Base-by-base conservation (phyloP, 768 basidiomycete genomes). In the Thelephora aurantiotincta region DNA sequence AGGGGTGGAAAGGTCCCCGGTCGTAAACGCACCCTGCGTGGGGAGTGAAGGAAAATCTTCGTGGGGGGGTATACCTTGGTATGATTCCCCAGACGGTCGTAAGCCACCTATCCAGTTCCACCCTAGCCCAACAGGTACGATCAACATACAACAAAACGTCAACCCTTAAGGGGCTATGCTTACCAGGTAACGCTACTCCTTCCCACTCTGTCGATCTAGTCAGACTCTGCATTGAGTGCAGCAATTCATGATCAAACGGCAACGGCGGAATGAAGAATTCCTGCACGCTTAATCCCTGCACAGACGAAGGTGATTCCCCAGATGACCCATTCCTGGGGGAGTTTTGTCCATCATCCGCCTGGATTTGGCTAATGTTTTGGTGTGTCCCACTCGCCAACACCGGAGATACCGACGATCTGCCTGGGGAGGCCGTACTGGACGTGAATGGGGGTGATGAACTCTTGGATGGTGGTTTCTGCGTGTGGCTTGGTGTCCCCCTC, bases 151-250 rank as follows among this genome's bases (percentile, higher is more conserved):
- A 2, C 11, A 18, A 33, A 20, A 4, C 11, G 13, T 35, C 9
- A 30, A n/a, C 2, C n/a, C 22, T 13, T 12, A 16, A 35, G 14
- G 9, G n/a, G 19, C 19, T 18, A 6, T 4, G 58, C 73, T 54
- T 52, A 80, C 78, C 72, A 55, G 78, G 72, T 35, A 78, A 52
- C 1, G 70, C 62, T 23, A 73, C 69, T 56, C 76, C 75, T 34
- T 70, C 72, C 78, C 77, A 80, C 2, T 64, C 61, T 38, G 63
- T 59, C 12, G 74, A 70, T 56, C 79, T 72, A 13, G 69, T 64
- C 55, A 82, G 58, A 26, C 74, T 70, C 53, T 79, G 76, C 56
- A 80, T 72, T 20, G 76, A 75, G 46, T 79, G 73, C 59, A 82
- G 54, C 22, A 82, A 71, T 35, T 76, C 75, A 14, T 68, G 63